Percentiles rank a stretch among this genome's conserved stretches.
phyloP scores from a whole-genome alignment of 2,329 filamentous ascomycete species.

The Colletotrichum tofieldiae region DNA sequence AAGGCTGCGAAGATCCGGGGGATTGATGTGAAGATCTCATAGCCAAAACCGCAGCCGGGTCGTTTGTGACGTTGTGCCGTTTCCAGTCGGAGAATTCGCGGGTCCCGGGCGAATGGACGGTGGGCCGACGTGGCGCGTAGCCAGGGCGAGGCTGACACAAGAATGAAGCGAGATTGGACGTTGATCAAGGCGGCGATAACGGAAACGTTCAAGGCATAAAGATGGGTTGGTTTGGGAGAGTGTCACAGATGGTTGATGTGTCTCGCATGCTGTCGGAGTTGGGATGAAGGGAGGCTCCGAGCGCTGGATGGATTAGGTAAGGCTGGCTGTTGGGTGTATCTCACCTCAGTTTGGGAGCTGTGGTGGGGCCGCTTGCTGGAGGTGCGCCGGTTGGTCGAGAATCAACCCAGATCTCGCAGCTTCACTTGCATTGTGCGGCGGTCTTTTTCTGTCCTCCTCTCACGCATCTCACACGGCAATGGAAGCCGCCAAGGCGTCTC shows the following conservation, averaged over 20 bases:
- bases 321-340: neutral
- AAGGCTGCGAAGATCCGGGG: conserved; percentile 39
- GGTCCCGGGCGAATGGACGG: conserved; percentile 13
- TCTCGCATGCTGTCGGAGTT: conserved; percentile 40
- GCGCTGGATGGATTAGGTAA: conserved; percentile 40
- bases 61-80: conserved; percentile 17
- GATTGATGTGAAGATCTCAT: conserved; percentile 34
- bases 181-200: conserved; percentile 12
- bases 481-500: neutral
- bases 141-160: conserved; percentile 32
- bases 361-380: neutral
- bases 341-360: neutral
- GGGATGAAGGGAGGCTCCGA: conserved; percentile 40
- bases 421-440: neutral
- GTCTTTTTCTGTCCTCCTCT: neutral
- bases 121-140: conserved; percentile 14
- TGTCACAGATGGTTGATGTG: conserved; percentile 41
- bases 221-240: conserved; percentile 36
- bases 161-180: conserved; percentile 36
- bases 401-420: conserved; percentile 5
- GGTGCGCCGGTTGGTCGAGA: neutral
- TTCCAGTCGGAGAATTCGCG: conserved; percentile 40
- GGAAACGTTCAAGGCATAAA: conserved; percentile 38
- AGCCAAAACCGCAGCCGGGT: conserved; percentile 37
- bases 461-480: neutral